Evolutionary conservation across 352 stramenopile species (phyloP).

Genomic region (Blastocystis sp.): DNA sequence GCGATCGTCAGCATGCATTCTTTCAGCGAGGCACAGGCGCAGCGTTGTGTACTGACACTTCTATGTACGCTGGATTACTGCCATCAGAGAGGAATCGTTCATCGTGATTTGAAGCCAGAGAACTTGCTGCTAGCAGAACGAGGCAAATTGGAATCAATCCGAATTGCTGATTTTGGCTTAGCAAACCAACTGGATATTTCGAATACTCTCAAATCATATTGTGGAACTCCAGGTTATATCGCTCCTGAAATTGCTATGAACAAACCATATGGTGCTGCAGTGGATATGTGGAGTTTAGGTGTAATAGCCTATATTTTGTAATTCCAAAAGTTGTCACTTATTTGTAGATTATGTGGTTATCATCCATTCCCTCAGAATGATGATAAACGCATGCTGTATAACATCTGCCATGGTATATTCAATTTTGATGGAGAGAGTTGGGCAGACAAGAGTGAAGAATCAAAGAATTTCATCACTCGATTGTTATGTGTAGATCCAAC

Average conservation of each 20-base stretch:
- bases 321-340: background rate
- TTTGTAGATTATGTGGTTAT: slow-evolving; percentile 31
- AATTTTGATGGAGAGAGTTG: slow-evolving; percentile 31
- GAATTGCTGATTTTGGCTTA: slow-evolving; percentile 98
- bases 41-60: slow-evolving; percentile 75
- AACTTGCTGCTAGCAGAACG: slow-evolving; percentile 76
- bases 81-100: slow-evolving; percentile 77
- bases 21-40: slow-evolving; percentile 76
- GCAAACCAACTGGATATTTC: slow-evolving; percentile 96
- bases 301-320: slow-evolving; percentile 91
- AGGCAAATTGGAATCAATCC: slow-evolving; percentile 89
- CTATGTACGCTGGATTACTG: slow-evolving; percentile 76
- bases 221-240: slow-evolving; percentile 94
- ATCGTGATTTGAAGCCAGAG: slow-evolving; percentile 72
- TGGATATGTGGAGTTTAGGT: slow-evolving; percentile 96
- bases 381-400: slow-evolving; percentile 55
- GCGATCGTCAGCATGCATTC: slow-evolving; percentile 26
- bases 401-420: slow-evolving; percentile 50
- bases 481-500: slow-evolving; percentile 38
- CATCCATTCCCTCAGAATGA: slow-evolving; percentile 46
- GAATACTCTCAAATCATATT: slow-evolving; percentile 93
- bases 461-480: slow-evolving; percentile 54
- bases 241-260: slow-evolving; percentile 82
- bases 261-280: slow-evolving; percentile 80
- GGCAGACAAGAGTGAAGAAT: slow-evolving; percentile 39